phyloP scores from a whole-genome alignment of 352 stramenopile genomes.

The Thalassiosira delicatula region DNA sequence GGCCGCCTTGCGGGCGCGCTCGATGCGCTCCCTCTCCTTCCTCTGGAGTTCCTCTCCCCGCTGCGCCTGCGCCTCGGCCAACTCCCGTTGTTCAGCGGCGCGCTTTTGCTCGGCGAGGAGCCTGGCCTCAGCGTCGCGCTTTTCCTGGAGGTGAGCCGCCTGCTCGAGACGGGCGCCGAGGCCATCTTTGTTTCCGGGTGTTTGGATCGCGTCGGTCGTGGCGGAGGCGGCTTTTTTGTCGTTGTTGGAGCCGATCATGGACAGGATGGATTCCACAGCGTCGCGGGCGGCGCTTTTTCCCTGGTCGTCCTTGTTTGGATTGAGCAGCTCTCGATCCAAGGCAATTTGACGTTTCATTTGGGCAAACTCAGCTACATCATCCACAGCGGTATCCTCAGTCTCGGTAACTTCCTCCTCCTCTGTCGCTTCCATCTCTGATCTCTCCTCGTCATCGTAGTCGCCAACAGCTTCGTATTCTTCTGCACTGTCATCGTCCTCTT shows the following conservation, averaged over 20 bases:
- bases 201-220: too few relatives aligned
- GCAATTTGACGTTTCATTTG: constrained; percentile 56
- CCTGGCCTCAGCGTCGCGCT: constrained; percentile 38
- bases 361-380: constrained; percentile 33
- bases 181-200: constrained; percentile 26
- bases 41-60: constrained; percentile 34
- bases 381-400: neutral
- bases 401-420: constrained; percentile 10
- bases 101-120: constrained; percentile 30
- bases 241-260: constrained; percentile 48
- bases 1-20: constrained; percentile 30
- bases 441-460: constrained; percentile 7
- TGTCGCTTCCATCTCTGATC: neutral
- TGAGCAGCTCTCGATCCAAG: constrained; percentile 44
- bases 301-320: constrained; percentile 30
- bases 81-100: constrained; percentile 21
- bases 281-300: constrained; percentile 42
- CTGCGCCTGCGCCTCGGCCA: constrained; percentile 29
- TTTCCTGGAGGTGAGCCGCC: constrained; percentile 55
- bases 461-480: neutral
- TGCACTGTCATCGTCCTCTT: constrained; percentile 6
- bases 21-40: constrained; percentile 47
- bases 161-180: constrained; percentile 46
- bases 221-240: constrained; percentile 17
- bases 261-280: constrained; percentile 54